A percentile compares a stretch with the other conserved stretches of the same genome.
Evolutionary conservation across 805 yeast genomes (phyloP).

Genomic region (Kazachstania martiniae): DNA sequence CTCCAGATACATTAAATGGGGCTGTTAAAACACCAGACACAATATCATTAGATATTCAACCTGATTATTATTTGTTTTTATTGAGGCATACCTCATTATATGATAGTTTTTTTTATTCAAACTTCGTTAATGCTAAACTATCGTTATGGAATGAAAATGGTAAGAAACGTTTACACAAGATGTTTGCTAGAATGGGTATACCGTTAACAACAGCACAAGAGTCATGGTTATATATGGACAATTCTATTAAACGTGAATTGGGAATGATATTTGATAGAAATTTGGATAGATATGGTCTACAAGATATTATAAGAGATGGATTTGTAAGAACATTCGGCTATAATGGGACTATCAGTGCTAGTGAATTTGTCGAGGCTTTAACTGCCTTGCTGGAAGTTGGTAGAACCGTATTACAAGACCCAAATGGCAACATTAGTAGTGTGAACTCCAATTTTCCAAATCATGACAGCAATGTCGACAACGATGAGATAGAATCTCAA

Average conservation of each 20-base stretch:
- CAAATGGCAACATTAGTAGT: constrained; percentile 7
- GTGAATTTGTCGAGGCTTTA: constrained; percentile 84
- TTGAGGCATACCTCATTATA: constrained; percentile 89
- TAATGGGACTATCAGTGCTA: constrained; percentile 78
- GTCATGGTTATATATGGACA: constrained; percentile 85
- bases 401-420: constrained; percentile 12
- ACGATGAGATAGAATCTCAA: constrained; percentile 21
- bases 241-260: constrained; percentile 61
- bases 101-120: constrained; percentile 83
- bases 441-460: constrained; percentile 16
- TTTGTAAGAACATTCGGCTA: constrained; percentile 80
- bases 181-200: constrained; percentile 95
- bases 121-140: constrained; percentile 79
- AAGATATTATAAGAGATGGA: constrained; percentile 75
- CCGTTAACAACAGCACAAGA: constrained; percentile 82
- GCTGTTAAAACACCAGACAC: constrained; percentile 29
- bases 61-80: constrained; percentile 77
- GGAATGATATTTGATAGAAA: constrained; percentile 60
- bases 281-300: constrained; percentile 66
- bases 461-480: constrained; percentile 19
- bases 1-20: constrained; percentile 28
- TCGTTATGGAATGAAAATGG: constrained; percentile 90
- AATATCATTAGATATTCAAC: constrained; percentile 50
- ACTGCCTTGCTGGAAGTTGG: constrained; percentile 75
- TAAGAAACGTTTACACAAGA: constrained; percentile 68